Base-by-base conservation (phyloP, 2,329 filamentous ascomycete genomes). In the Cadophora sp. region DNA sequence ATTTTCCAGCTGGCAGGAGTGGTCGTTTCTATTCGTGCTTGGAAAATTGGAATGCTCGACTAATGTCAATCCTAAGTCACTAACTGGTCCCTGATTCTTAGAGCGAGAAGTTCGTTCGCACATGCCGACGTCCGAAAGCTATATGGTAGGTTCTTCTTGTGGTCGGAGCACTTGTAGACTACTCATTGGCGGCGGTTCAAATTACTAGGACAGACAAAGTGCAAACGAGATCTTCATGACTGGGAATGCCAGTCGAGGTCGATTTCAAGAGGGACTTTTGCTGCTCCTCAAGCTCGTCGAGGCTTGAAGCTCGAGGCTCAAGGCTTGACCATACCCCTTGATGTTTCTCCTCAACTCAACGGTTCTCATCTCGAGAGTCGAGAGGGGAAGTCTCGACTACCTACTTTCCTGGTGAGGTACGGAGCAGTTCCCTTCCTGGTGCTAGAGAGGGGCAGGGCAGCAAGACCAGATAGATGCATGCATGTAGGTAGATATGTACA, bases 371-470 rank as follows among this genome's bases (percentile, higher is more conserved):
- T 58, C 55, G 4, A 56, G 7, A 3, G n/a, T 29, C 5, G 29
- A 27, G 31, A 59, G 56, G 59, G 59, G 59, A 24, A 48, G 37
- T 62, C 59, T 50, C 59, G 59, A 62, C 59, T 62, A 62, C 59
- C 59, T 62, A 24, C 56, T 59, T 40, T 27, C 56, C 31, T 59
- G 56, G 56, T 40, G 56, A 59, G 34, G 56, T 16, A 59, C 56
- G 56, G 56, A 59, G 56, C 34, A 43, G 31, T 43, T 59, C 56
- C 56, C n/a, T 59, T 43, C 31, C 31, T 37, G n/a, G 55, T 58
- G 31, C 55, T 58, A 58, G 55, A n/a, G 19, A 48, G 43, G 43
- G 43, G 43, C 43, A 48, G 43, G 43, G 19, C 43, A 55, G 27
- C 50, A 55, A 27, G 50, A 29, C 50, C 4, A 55, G 48, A 24